Conservation (phyloP, 306 rosid species). For the Sicyos edulis region DNA sequence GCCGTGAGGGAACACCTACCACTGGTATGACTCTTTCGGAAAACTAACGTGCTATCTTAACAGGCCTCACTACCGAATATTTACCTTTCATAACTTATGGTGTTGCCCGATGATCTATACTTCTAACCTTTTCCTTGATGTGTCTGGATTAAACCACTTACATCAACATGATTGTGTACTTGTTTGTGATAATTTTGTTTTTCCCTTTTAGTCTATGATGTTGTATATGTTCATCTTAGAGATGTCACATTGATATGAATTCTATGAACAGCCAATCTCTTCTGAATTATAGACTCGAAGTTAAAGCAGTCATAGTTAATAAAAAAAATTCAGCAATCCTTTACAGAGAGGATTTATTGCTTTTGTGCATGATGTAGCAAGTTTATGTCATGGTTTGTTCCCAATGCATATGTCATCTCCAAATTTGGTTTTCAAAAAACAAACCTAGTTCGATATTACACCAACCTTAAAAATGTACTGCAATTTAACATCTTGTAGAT, state of each 20-base stretch:
- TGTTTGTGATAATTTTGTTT: neutral
- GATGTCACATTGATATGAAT: neutral
- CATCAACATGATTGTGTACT: neutral
- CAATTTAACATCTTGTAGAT: neutral
- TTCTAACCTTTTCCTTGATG: too few relatives aligned
- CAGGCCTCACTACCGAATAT: constrained; percentile 10
- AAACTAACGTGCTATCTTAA: too few relatives aligned
- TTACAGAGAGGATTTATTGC: too few relatives aligned
- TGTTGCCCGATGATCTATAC: too few relatives aligned
- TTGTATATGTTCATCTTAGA: neutral
- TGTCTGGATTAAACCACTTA: too few relatives aligned
- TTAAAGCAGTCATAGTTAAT: neutral
- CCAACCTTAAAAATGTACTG: neutral
- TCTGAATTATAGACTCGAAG: neutral
- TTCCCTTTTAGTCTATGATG: neutral
- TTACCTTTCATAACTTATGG: neutral
- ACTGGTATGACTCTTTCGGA: constrained; percentile 42
- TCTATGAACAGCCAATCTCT: neutral
- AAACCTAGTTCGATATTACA: neutral
- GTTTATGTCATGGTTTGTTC: too few relatives aligned
- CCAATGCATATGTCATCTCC: too few relatives aligned
- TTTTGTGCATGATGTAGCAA: neutral
- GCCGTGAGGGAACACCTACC: constrained; percentile 69
- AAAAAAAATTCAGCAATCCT: too few relatives aligned
- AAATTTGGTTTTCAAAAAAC: too few relatives aligned